Evolutionary conservation across 169 alveolate species (phyloP), one percentile per base, ranked within the genome.

Genomic region (Plasmodium relictum): DNA sequence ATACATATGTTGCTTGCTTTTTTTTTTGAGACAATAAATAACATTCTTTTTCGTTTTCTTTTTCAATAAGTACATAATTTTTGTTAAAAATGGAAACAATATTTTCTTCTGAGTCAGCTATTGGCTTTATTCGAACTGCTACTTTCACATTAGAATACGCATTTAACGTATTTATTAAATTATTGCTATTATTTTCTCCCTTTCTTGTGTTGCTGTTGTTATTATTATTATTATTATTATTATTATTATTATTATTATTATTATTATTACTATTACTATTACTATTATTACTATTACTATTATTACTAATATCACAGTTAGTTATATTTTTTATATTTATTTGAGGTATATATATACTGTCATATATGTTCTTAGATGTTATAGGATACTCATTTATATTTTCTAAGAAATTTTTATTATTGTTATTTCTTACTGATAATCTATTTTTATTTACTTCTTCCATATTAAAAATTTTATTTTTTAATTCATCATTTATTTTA

Each of bases 1-100:
- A 98, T 3, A 97, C 97, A 89, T 95, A 98, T 24, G 97, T 91
- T 58, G 88, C 85, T 52, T 94, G 89, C 85, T 95, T 93, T 59
- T 96, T 94, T 73, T 88, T 91, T 52, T 95, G 96, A 0, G 97
- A 95, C 26, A 89, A 92, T 68, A 95, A 73, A 39, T 92, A 93
- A 44, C 95, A 92, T 22, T 92, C 88, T 31, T 80, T 88, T 65
- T 95, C 90, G 44, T 85, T 85, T 9, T 41, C 74, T 63, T 85
- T 85, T 14, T 85, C 87, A 6, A 85, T 85, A 3, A 85, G 22
- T 10, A 85, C 92, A 59, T 85, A 85, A 52, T 85, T 85, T 18
- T 85, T 85, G n/a, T 85, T 85, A 70, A 85, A 85, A 42, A 85
- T 85, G 0, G 92, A 70, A 16, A 85, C 87, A 52, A 85, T 85